Evolutionary conservation across 805 yeast species (phyloP).

Genomic region (Kodamaea laetipori): DNA sequence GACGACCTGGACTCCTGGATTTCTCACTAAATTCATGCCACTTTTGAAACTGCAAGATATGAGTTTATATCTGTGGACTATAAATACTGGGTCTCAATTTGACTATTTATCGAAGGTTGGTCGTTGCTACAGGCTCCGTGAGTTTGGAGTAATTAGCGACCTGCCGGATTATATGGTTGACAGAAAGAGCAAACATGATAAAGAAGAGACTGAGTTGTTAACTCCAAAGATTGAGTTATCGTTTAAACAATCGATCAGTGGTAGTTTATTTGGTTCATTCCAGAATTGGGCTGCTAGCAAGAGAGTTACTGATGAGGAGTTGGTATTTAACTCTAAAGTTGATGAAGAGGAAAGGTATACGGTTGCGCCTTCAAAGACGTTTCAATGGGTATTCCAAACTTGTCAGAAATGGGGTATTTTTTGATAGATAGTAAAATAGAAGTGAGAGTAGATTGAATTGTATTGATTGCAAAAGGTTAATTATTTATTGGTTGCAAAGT

Average conservation of each 20-base stretch:
- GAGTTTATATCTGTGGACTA: slow-evolving; percentile 42
- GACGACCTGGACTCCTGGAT: slow-evolving; percentile 39
- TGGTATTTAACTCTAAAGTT: slow-evolving; percentile 8
- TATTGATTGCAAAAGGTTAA: no score
- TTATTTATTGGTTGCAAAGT: no score
- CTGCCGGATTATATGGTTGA: slow-evolving; percentile 36
- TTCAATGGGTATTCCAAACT: slow-evolving; percentile 9
- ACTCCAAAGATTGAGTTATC: slow-evolving; percentile 2
- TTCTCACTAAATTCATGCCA: slow-evolving; percentile 40
- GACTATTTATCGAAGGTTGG: slow-evolving; percentile 35
- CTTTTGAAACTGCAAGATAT: slow-evolving; percentile 33
- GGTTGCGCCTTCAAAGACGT: slow-evolving; percentile 5
- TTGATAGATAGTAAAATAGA: not conserved
- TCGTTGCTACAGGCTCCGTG: slow-evolving; percentile 23
- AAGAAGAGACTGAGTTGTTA: slow-evolving; percentile 8
- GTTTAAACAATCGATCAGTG: slow-evolving; percentile 9
- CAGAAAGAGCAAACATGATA: slow-evolving; percentile 12
- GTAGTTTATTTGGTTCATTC: slow-evolving; percentile 5
- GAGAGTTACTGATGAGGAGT: slow-evolving; percentile 11
- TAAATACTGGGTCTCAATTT: slow-evolving; percentile 37
- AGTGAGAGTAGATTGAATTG: not conserved
- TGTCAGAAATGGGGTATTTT: slow-evolving; percentile 12
- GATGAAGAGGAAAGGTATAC: slow-evolving; percentile 7
- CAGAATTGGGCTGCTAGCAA: not conserved
- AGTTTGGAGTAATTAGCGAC: slow-evolving; percentile 42